phyloP scores from a whole-genome alignment of 176 grass and related monocot species.

The Ananas comosus region DNA sequence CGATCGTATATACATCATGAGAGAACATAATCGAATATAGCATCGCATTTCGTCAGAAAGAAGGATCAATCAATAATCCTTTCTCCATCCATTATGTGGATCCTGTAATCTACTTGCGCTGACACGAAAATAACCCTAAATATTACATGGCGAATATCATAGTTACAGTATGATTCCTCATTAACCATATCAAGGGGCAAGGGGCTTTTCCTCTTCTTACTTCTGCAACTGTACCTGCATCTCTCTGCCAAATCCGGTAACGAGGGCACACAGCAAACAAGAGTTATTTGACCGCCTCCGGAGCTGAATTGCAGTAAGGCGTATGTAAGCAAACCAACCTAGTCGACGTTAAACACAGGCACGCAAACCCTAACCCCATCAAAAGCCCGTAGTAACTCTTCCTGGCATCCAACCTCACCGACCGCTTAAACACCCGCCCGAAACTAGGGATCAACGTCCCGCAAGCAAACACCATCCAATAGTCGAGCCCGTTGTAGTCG shows the following conservation, averaged over 20 bases:
- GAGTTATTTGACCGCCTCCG: constrained; percentile 72
- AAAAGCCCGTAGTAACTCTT: constrained; percentile 62
- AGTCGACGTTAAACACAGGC: constrained; percentile 78
- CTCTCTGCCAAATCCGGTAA: not conserved
- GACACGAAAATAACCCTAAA: not conserved
- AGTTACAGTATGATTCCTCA: not conserved
- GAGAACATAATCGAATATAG: not conserved
- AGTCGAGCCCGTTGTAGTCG: constrained; percentile 70
- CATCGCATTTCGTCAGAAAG: not conserved
- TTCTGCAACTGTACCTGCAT: not conserved
- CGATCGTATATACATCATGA: not conserved
- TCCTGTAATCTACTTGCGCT: not conserved
- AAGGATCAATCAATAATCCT: not conserved
- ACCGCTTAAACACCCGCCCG: constrained; percentile 51
- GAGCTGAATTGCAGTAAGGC: constrained; percentile 96
- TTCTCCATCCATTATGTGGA: not conserved
- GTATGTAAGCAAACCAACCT: constrained; percentile 94
- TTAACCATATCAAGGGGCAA: not conserved
- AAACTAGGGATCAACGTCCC: constrained; percentile 77
- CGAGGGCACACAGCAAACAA: not conserved
- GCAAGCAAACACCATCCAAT: constrained; percentile 88
- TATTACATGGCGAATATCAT: not conserved
- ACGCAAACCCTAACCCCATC: constrained; percentile 73
- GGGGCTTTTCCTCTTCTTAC: not conserved
- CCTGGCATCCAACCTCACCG: constrained; percentile 51